These are phyloP conservation scores for Aspergillus sp. DNA, from an alignment of 2,329 filamentous ascomycete genomes.

Conservation along the genomic window DNA sequence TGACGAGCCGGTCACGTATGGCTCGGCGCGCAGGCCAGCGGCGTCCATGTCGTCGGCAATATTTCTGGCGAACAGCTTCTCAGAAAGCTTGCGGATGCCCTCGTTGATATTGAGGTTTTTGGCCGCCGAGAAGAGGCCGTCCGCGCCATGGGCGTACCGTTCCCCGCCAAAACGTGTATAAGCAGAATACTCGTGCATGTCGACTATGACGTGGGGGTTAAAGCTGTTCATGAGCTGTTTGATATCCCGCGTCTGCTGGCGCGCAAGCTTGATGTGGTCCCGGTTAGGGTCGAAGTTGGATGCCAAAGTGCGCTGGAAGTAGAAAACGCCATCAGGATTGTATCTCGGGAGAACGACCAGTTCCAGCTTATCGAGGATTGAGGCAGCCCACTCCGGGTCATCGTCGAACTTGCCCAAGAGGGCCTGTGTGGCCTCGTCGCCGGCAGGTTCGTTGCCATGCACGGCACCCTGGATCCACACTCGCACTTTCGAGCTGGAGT, in stretches of 20 bases:
- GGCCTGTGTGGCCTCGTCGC: conserved; percentile 9
- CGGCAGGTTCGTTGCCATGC: conserved; percentile 7
- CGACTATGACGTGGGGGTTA: conserved; percentile 1
- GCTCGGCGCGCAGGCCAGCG: conserved; percentile 4
- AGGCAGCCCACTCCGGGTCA: background rate
- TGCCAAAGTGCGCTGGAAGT: conserved; percentile 7
- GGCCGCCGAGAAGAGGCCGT: conserved; percentile 7
- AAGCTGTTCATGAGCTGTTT: conserved; percentile 6
- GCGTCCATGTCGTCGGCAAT: conserved; percentile 5
- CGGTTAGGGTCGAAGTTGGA: conserved; percentile 7
- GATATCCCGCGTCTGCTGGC: conserved; percentile 6
- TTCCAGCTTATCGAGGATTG: conserved; percentile 1
- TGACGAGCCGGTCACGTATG: conserved; percentile 5
- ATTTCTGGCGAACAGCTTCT: conserved; percentile 6
- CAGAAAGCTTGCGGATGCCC: conserved; percentile 3
- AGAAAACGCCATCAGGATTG: conserved; percentile 5
- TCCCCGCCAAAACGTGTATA: background rate
- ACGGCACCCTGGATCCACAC: conserved; percentile 11
- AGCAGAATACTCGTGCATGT: conserved; percentile 7
- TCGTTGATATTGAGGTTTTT: conserved; percentile 10
- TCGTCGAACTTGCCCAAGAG: conserved; percentile 4
- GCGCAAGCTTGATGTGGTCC: conserved; percentile 8
- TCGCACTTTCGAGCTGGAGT: background rate
- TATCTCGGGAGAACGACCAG: conserved; percentile 1
- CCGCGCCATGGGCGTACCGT: background rate